phyloP scores from a whole-genome alignment of 805 yeast genomes.

The Candida endomychidarum region DNA sequence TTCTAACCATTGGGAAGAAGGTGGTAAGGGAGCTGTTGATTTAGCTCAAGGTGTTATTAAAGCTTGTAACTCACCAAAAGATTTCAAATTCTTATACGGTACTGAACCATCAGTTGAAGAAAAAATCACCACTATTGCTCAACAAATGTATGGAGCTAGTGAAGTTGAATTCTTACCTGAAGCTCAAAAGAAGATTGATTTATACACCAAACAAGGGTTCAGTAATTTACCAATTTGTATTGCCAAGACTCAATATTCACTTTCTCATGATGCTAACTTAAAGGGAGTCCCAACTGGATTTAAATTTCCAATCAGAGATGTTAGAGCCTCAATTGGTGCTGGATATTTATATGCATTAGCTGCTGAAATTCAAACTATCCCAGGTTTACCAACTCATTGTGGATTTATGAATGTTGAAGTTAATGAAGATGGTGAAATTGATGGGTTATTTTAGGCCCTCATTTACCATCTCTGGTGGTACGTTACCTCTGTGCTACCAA shows the following conservation, averaged over 20 bases:
- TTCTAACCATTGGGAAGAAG: slow-evolving; percentile 85
- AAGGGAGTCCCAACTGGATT: slow-evolving; percentile 96
- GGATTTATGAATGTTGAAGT: slow-evolving; percentile 98
- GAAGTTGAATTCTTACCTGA: slow-evolving; percentile 77
- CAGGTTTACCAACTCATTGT: slow-evolving; percentile 93
- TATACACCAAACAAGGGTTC: slow-evolving; percentile 84
- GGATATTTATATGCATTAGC: slow-evolving; percentile 96
- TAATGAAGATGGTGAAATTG: slow-evolving; percentile 84
- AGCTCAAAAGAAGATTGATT: slow-evolving; percentile 78
- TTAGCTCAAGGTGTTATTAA: slow-evolving; percentile 70
- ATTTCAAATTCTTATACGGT: slow-evolving; percentile 58
- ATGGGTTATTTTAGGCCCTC: slow-evolving; percentile 51
- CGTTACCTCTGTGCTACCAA: not conserved
- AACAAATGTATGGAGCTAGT: slow-evolving; percentile 90
- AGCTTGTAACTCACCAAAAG: slow-evolving; percentile 50
- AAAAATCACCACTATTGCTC: slow-evolving; percentile 65
- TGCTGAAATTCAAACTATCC: slow-evolving; percentile 95
- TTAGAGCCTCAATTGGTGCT: slow-evolving; percentile 93
- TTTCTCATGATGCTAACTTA: slow-evolving; percentile 89
- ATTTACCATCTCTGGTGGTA: too few species aligned
- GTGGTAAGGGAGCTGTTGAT: slow-evolving; percentile 78
- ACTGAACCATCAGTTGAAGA: slow-evolving; percentile 63
- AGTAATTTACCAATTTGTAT: slow-evolving; percentile 91
- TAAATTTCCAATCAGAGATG: slow-evolving; percentile 90
- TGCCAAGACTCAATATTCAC: slow-evolving; percentile 95